Conservation (phyloP, 192 early-diverging fungal genomes). For the Pecoramyces ruminantium region DNA sequence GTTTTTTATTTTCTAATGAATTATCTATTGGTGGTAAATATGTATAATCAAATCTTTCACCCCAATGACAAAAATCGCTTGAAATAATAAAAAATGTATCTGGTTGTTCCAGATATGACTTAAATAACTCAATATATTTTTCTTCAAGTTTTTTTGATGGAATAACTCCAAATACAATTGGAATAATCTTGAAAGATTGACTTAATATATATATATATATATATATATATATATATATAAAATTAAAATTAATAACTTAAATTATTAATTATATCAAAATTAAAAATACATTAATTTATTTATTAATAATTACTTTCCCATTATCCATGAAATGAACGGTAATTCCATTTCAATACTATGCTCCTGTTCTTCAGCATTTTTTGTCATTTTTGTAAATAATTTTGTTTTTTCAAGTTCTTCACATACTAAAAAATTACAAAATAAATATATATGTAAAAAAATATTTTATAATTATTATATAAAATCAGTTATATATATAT, state of each 20-base stretch:
- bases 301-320: constrained; percentile 32
- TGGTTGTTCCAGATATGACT: constrained; percentile 50
- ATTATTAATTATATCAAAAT: no score
- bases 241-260: no score
- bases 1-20: background rate
- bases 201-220: background rate
- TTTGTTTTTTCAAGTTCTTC: constrained; percentile 43
- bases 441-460: background rate
- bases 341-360: constrained; percentile 97
- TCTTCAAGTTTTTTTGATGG: constrained; percentile 33
- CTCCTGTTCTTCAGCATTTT: constrained; percentile 67
- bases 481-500: no score
- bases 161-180: constrained; percentile 73
- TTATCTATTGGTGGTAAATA: constrained; percentile 20
- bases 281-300: no score
- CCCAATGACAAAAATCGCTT: constrained; percentile 97
- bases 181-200: constrained; percentile 55
- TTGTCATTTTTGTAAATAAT: constrained; percentile 48
- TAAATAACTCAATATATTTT: constrained; percentile 52
- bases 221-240: no score
- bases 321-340: constrained; percentile 70
- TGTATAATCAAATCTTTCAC: constrained; percentile 68
- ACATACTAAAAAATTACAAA: constrained; percentile 24
- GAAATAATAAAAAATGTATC: constrained; percentile 82
- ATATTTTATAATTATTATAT: background rate